These are phyloP conservation scores for Solanum paucissectum DNA, from an alignment of 257 asterid species.

Conservation along the genomic window DNA sequence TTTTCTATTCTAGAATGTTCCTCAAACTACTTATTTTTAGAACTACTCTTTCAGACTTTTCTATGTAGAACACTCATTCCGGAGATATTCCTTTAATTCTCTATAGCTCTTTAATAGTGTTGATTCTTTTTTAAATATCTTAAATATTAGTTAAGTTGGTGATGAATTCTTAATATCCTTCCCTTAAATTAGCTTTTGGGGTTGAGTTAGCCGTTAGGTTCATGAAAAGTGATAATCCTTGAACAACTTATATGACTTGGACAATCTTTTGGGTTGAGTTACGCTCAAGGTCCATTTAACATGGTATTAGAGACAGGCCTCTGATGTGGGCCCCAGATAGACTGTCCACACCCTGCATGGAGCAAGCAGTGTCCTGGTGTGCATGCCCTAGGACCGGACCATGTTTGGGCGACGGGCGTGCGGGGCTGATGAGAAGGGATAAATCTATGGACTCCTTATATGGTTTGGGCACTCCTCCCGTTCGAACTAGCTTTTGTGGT, in stretches of 20 bases:
- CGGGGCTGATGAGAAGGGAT: neutral
- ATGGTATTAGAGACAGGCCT: neutral
- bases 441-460: neutral
- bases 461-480: neutral
- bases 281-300: neutral
- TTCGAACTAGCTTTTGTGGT: neutral
- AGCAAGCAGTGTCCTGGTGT: neutral
- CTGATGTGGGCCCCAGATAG: neutral
- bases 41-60: too few relatives aligned
- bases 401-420: too few relatives aligned
- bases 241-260: neutral
- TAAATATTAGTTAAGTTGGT: too few relatives aligned
- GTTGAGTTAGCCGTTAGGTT: too few relatives aligned
- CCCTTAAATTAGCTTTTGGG: too few relatives aligned
- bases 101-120: too few relatives aligned
- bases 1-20: too few relatives aligned
- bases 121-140: too few relatives aligned
- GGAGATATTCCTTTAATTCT: too few relatives aligned
- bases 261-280: neutral
- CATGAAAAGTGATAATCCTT: neutral
- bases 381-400: neutral
- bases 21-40: too few relatives aligned
- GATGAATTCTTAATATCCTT: too few relatives aligned
- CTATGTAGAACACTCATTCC: too few relatives aligned
- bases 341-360: neutral